A percentile compares a stretch with the other conserved stretches of the same genome.
phyloP scores from a whole-genome alignment of 164 flowering plant genomes.

The Magnolia kwangsiensis region DNA sequence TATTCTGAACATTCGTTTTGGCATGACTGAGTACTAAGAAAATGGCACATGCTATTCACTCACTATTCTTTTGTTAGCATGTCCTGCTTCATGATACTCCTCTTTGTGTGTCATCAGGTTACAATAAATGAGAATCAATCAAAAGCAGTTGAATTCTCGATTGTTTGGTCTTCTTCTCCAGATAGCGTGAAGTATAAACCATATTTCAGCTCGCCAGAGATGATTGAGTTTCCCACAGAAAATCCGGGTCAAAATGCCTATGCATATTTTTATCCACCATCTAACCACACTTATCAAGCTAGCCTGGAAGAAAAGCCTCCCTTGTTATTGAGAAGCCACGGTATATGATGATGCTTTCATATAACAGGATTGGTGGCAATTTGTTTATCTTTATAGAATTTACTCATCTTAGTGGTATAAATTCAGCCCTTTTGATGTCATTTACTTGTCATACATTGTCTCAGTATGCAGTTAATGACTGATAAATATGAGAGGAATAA shows the following conservation, averaged over 20 bases:
- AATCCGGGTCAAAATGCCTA: slow-evolving; percentile 77
- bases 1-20: neutral
- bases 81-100: slow-evolving; percentile 4
- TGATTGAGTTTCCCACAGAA: slow-evolving; percentile 86
- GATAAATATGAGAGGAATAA: neutral
- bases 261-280: slow-evolving; percentile 92
- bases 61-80: neutral
- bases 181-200: slow-evolving; percentile 48
- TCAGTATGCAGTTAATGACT: neutral
- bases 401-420: too few relatives aligned
- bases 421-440: too few relatives aligned
- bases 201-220: slow-evolving; percentile 72
- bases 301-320: slow-evolving; percentile 84
- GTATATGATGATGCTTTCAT: slow-evolving; percentile 30
- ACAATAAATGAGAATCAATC: slow-evolving; percentile 43
- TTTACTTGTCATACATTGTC: too few relatives aligned
- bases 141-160: slow-evolving; percentile 50
- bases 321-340: slow-evolving; percentile 76
- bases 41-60: too few relatives aligned
- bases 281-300: slow-evolving; percentile 63
- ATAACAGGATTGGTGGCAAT: neutral
- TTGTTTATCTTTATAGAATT: too few relatives aligned
- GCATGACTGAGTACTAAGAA: neutral
- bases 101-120: slow-evolving; percentile 42
- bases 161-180: slow-evolving; percentile 78